Evolutionary conservation across 441 rosid species (phyloP).

Genomic region (Populus hybrid): DNA sequence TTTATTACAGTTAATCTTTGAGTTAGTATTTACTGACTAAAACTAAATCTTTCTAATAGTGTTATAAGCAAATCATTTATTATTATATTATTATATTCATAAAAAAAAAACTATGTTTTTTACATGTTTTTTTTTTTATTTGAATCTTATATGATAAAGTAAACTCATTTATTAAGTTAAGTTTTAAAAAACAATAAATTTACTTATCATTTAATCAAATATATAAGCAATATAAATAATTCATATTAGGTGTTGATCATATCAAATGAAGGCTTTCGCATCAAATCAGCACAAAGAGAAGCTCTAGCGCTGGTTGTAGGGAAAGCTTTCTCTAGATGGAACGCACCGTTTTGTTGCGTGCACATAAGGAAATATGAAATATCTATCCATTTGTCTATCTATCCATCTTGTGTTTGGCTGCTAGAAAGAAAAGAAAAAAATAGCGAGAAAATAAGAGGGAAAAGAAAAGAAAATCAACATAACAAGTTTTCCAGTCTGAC

Average conservation of each 20-base stretch:
- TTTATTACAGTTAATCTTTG: no score
- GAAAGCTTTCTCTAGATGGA: neutral
- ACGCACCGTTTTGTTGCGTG: constrained; percentile 1
- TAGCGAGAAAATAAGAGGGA: neutral
- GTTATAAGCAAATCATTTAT: no score
- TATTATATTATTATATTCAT: no score
- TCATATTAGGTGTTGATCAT: neutral
- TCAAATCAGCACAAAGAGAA: neutral
- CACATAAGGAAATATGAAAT: neutral
- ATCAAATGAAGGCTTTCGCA: no score
- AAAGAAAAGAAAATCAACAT: neutral
- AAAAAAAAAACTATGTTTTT: no score
- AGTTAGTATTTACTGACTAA: neutral
- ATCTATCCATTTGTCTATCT: neutral
- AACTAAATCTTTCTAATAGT: neutral
- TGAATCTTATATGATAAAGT: neutral
- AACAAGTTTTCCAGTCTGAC: neutral
- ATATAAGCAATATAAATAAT: no score
- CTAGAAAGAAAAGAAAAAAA: neutral
- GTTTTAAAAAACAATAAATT: no score
- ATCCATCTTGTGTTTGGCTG: constrained; percentile 9
- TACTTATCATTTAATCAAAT: neutral
- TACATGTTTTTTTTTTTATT: no score
- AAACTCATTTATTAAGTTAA: no score
- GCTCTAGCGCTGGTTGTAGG: neutral